A percentile compares a stretch with the other conserved stretches of the same genome.
Evolutionary conservation across 441 rosid genomes (phyloP).

Genomic region (Dalechampia spathulata): DNA sequence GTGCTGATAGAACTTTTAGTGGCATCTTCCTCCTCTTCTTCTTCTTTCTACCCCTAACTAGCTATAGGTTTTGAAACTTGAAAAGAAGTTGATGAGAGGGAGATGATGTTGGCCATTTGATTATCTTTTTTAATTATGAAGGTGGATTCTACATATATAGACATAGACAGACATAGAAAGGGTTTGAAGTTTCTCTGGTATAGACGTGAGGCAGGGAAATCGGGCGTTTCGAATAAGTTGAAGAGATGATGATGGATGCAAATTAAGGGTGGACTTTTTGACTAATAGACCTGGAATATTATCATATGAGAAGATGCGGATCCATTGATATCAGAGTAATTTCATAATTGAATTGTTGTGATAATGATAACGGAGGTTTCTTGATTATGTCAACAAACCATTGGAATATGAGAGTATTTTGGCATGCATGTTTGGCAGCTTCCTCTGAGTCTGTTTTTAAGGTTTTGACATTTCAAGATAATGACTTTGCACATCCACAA

Average conservation of each 20-base stretch:
- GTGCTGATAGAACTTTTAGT: slow-evolving; percentile 50
- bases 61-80: not conserved
- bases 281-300: not conserved
- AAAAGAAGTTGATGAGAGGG: not conserved
- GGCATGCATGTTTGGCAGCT: not conserved
- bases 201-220: too few species aligned
- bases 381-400: not conserved
- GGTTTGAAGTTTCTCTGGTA: too few species aligned
- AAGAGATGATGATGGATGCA: not conserved
- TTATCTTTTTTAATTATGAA: too few species aligned
- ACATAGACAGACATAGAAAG: not conserved
- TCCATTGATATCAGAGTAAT: not conserved
- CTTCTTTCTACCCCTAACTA: not conserved
- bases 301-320: slow-evolving; percentile 7
- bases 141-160: too few species aligned
- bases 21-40: slow-evolving; percentile 20
- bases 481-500: too few species aligned
- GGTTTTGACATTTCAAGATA: too few species aligned
- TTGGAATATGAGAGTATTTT: not conserved
- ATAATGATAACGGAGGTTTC: not conserved
- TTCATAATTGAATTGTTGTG: too few species aligned
- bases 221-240: not conserved
- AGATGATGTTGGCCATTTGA: not conserved
- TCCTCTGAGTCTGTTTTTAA: not conserved
- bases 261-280: not conserved